These are phyloP conservation scores for Pilatotrama ljubarskyi DNA, from an alignment of 768 basidiomycete genomes.

Conservation along the genomic window DNA sequence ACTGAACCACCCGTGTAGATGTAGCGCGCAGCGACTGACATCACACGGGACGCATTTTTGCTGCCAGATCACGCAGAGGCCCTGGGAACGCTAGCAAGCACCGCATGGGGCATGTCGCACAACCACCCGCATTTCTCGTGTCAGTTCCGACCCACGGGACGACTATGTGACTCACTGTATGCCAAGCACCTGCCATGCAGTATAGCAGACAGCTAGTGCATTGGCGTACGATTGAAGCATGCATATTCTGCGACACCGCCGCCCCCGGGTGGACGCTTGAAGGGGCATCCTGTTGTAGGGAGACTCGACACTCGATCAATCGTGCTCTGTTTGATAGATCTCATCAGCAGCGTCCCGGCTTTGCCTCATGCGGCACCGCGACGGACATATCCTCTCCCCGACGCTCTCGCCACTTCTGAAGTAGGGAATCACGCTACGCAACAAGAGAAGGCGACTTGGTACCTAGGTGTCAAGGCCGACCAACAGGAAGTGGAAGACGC, in stretches of 20 bases:
- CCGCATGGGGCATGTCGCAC: not conserved
- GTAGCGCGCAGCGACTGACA: not conserved
- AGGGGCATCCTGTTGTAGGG: not conserved
- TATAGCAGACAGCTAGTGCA: not conserved
- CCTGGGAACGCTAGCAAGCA: not conserved
- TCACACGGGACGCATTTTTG: not conserved
- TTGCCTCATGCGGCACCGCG: not conserved
- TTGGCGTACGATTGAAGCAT: not conserved
- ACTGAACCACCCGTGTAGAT: not conserved
- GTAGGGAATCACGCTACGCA: not conserved
- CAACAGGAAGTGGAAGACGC: not conserved
- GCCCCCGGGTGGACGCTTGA: not conserved
- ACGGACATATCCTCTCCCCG: not conserved
- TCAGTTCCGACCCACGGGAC: not conserved
- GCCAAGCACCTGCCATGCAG: not conserved
- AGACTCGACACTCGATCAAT: constrained; percentile 5
- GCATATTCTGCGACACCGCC: not conserved
- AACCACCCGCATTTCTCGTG: not conserved
- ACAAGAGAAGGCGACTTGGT: not conserved
- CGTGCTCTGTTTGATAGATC: constrained; percentile 4
- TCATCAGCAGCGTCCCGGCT: not conserved
- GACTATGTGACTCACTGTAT: not conserved
- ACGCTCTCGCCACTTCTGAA: not conserved
- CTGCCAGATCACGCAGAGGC: not conserved
- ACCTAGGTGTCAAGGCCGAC: not conserved